These are phyloP conservation scores for Vachellia pachyceras DNA, from an alignment of 306 rosid species.

Conservation along the genomic window DNA sequence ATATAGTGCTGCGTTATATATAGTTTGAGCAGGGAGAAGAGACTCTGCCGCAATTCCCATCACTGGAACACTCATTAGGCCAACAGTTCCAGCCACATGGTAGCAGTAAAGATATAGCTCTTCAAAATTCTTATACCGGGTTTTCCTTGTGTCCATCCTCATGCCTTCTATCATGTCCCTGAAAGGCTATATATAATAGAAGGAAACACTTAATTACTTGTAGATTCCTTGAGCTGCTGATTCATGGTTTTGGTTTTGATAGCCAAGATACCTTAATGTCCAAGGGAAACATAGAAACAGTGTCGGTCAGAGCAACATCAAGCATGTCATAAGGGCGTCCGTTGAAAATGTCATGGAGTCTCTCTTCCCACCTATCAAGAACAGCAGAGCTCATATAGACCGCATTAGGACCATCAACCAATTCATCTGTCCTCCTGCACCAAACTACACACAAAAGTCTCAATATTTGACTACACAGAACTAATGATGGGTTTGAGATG, in stretches of 20 bases:
- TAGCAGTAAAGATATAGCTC: conserved; percentile 91
- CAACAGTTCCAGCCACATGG: conserved; percentile 92
- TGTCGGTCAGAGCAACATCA: conserved; percentile 77
- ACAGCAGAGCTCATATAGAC: conserved; percentile 65
- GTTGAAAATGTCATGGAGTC: conserved; percentile 69
- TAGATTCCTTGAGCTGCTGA: neutral
- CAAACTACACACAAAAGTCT: conserved; percentile 59
- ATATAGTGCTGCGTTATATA: conserved; percentile 71
- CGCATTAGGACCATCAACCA: conserved; percentile 89
- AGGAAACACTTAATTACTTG: neutral
- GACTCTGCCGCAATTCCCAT: conserved; percentile 87
- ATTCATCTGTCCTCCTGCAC: conserved; percentile 95
- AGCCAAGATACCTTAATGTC: conserved; percentile 66
- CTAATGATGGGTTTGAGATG: neutral
- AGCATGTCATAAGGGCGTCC: conserved; percentile 83
- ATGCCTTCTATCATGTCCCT: conserved; percentile 89
- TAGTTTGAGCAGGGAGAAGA: conserved; percentile 52
- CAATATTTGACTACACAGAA: neutral
- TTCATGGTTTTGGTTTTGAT: neutral
- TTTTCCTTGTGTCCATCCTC: conserved; percentile 84
- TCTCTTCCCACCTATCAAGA: conserved; percentile 92
- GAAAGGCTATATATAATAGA: conserved; percentile 63
- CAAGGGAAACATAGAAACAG: conserved; percentile 67
- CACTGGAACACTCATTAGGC: conserved; percentile 85
- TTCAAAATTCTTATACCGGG: conserved; percentile 64